A percentile compares a stretch with the other conserved stretches of the same genome.
Evolutionary conservation across 73 alveolate genomes (phyloP).

Genomic region (Paramecium primaurelia): DNA sequence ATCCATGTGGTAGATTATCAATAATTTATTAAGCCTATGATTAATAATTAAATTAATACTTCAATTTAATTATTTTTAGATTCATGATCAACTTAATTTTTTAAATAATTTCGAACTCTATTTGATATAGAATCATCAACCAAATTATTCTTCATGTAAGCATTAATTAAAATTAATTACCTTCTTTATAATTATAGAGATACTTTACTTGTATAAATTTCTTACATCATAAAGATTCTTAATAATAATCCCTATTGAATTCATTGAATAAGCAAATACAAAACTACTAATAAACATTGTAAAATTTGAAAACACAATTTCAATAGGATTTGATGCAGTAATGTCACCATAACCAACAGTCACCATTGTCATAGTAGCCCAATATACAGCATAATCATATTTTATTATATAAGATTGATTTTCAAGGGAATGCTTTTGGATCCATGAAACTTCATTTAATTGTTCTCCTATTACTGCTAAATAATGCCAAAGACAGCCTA

Average conservation of each 20-base stretch:
- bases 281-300: constrained; percentile 41
- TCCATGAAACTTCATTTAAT: not conserved
- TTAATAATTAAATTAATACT: not conserved
- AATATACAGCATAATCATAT: constrained; percentile 48
- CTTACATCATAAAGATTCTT: constrained; percentile 12
- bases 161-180: not conserved
- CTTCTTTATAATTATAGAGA: not conserved
- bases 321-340: constrained; percentile 35
- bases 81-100: constrained; percentile 1
- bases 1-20: not conserved
- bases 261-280: constrained; percentile 51
- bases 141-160: constrained; percentile 21
- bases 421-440: not conserved
- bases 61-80: not conserved
- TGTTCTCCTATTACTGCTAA: not conserved
- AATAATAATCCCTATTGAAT: constrained; percentile 28
- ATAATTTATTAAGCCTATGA: not conserved
- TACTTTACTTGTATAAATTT: not conserved
- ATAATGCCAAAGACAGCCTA: not conserved
- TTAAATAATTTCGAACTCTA: constrained; percentile 27
- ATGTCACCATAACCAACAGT: constrained; percentile 64
- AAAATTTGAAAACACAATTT: constrained; percentile 9
- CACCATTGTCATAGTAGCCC: constrained; percentile 48
- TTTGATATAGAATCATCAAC: not conserved
- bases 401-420: not conserved